Conservation (phyloP, 371 early-diverging fungal genomes). For the Mortierella sp. region DNA sequence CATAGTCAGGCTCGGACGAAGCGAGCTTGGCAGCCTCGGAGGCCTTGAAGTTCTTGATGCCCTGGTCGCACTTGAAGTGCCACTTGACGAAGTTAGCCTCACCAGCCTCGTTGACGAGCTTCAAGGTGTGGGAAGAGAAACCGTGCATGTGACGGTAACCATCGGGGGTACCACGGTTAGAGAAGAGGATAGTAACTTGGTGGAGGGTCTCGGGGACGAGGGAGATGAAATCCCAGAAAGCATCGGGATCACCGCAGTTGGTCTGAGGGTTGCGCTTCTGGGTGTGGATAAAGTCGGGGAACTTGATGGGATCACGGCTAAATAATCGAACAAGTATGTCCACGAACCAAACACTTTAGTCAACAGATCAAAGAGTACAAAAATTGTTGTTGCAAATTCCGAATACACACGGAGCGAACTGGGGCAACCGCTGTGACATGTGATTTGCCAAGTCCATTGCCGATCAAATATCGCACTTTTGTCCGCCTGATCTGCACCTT, state of each 20-base stretch:
- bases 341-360: constrained; percentile 20
- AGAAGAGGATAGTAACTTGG: constrained; percentile 75
- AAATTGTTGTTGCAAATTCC: constrained; percentile 9
- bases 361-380: not conserved
- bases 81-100: constrained; percentile 74
- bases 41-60: constrained; percentile 68
- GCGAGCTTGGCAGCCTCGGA: constrained; percentile 69
- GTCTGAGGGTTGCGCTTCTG: constrained; percentile 76
- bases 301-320: constrained; percentile 73
- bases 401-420: constrained; percentile 7
- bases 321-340: constrained; percentile 33
- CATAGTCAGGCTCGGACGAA: constrained; percentile 72
- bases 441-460: constrained; percentile 14
- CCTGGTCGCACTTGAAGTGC: constrained; percentile 80
- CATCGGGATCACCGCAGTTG: constrained; percentile 65
- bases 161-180: constrained; percentile 74
- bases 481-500: not conserved
- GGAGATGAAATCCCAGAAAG: constrained; percentile 77
- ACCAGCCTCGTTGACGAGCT: constrained; percentile 72
- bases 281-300: constrained; percentile 78
- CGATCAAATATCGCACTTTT: not conserved
- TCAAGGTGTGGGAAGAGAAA: constrained; percentile 71
- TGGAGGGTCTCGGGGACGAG: constrained; percentile 76
- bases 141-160: constrained; percentile 77
- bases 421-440: constrained; percentile 17